Conservation (phyloP, 805 yeast genomes). For the Danielozyma ontarioensis region DNA sequence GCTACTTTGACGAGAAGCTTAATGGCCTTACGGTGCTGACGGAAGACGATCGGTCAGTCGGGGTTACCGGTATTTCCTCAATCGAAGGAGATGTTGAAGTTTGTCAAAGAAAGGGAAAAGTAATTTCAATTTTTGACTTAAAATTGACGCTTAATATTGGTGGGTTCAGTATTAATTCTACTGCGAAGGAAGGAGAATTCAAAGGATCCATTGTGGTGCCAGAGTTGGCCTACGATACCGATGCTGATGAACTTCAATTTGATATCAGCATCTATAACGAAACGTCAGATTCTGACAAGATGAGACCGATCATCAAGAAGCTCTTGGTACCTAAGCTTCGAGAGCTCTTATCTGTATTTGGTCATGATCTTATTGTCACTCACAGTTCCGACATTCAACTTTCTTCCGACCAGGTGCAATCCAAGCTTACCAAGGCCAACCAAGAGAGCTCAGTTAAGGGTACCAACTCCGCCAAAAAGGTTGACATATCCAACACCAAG, state of each 20-base stretch:
- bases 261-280: constrained; percentile 63
- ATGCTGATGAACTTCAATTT: constrained; percentile 79
- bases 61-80: constrained; percentile 43
- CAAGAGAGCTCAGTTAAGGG: constrained; percentile 52
- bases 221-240: constrained; percentile 91
- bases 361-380: constrained; percentile 64
- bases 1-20: constrained; percentile 63
- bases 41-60: constrained; percentile 23
- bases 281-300: constrained; percentile 40
- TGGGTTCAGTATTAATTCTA: constrained; percentile 34
- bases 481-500: constrained; percentile 7
- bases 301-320: constrained; percentile 45
- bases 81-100: constrained; percentile 97
- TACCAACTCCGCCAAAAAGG: constrained; percentile 5
- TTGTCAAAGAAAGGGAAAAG: constrained; percentile 94
- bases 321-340: constrained; percentile 69
- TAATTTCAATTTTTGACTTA: constrained; percentile 85
- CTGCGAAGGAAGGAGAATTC: constrained; percentile 30
- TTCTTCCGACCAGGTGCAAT: constrained; percentile 39
- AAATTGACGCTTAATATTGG: constrained; percentile 55
- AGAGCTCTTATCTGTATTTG: constrained; percentile 56
- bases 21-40: constrained; percentile 40
- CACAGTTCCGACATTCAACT: constrained; percentile 89
- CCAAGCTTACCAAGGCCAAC: constrained; percentile 43
- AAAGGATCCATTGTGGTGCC: constrained; percentile 80